These are phyloP conservation scores for Penicillium sp. DNA, from an alignment of 2,329 filamentous ascomycete species.

Conservation along the genomic window DNA sequence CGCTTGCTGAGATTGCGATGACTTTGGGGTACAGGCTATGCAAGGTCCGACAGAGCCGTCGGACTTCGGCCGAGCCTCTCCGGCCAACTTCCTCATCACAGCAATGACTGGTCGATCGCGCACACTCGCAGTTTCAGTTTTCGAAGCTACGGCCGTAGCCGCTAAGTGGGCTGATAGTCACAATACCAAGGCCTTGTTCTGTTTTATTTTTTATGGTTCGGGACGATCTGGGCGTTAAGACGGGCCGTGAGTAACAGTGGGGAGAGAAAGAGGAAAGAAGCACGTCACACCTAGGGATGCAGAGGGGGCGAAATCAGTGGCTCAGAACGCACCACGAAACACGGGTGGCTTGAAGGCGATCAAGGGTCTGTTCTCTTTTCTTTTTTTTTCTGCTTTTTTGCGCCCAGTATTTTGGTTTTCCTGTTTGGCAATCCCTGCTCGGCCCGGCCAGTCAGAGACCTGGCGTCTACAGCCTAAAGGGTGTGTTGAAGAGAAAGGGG, in stretches of 20 bases:
- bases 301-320: conserved; percentile 22
- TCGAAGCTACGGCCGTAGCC: background rate
- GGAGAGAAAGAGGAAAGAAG: conserved; percentile 8
- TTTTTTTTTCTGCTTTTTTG: background rate
- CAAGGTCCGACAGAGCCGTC: conserved; percentile 10
- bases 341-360: conserved; percentile 29
- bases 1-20: conserved; percentile 6
- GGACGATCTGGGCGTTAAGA: conserved; percentile 13
- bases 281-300: conserved; percentile 19
- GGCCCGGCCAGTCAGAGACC: conserved; percentile 11
- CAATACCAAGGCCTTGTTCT: conserved; percentile 1
- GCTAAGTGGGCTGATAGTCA: background rate
- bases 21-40: conserved; percentile 2
- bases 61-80: conserved; percentile 2
- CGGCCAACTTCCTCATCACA: conserved; percentile 1
- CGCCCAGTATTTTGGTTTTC: background rate
- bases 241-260: conserved; percentile 23
- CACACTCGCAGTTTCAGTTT: background rate
- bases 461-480: conserved; percentile 21
- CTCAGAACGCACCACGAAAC: conserved; percentile 26
- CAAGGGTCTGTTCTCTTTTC: conserved; percentile 27
- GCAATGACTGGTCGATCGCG: conserved; percentile 3
- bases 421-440: conserved; percentile 15
- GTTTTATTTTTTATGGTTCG: conserved; percentile 6
- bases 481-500: conserved; percentile 14